A percentile compares a stretch with the other conserved stretches of the same genome.
Evolutionary conservation across 2,329 filamentous ascomycete species (phyloP).

Genomic region (Hypoxylon sp.): DNA sequence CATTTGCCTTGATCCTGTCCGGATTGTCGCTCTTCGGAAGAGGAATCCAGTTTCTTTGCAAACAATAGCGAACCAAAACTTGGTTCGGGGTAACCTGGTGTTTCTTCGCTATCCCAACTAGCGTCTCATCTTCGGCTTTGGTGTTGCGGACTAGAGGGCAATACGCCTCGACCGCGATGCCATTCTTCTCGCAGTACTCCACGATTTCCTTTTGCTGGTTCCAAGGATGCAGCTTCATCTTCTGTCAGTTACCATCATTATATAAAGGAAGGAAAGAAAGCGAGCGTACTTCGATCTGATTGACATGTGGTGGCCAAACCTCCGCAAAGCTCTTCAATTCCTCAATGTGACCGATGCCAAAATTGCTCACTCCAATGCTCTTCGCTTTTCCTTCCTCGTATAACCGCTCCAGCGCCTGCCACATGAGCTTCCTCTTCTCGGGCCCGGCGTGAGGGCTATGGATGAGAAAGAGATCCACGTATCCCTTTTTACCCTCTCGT

Average conservation of each 20-base stretch:
- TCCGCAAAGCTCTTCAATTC: slow-evolving; percentile 72
- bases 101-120: slow-evolving; percentile 65
- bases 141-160: slow-evolving; percentile 66
- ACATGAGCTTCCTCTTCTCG: slow-evolving; percentile 66
- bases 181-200: slow-evolving; percentile 66
- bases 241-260: neutral
- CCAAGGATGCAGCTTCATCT: slow-evolving; percentile 73
- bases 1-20: slow-evolving; percentile 67
- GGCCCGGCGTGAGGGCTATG: slow-evolving; percentile 67
- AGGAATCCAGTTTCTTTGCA: slow-evolving; percentile 76
- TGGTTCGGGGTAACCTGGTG: slow-evolving; percentile 69
- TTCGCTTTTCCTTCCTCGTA: slow-evolving; percentile 66
- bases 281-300: slow-evolving; percentile 70
- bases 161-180: slow-evolving; percentile 63
- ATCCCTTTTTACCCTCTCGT: slow-evolving; percentile 63
- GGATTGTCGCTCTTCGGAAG: slow-evolving; percentile 71
- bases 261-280: neutral
- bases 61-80: slow-evolving; percentile 71
- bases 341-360: slow-evolving; percentile 71
- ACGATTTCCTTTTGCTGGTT: slow-evolving; percentile 60
- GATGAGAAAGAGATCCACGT: slow-evolving; percentile 74
- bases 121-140: slow-evolving; percentile 65
- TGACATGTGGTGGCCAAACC: slow-evolving; percentile 68
- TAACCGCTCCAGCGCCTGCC: slow-evolving; percentile 71
- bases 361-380: slow-evolving; percentile 73